Percentiles rank a stretch among this genome's conserved stretches.
Evolutionary conservation across 164 flowering plant genomes (phyloP).

Genomic region (Aristolochia fimbriata): DNA sequence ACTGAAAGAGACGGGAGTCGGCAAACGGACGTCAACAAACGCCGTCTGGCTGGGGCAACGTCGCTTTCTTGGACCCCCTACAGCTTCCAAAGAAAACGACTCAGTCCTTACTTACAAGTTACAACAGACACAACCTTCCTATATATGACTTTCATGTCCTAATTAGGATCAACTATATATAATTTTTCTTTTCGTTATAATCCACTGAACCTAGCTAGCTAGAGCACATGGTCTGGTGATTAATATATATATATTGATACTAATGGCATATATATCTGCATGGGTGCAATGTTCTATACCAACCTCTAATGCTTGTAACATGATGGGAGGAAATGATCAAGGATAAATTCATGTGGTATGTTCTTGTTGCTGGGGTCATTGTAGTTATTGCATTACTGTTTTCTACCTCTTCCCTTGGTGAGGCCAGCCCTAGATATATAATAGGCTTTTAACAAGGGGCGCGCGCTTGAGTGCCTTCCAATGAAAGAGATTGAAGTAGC

Average conservation of each 20-base stretch:
- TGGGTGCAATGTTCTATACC: background rate
- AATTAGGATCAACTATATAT: no score
- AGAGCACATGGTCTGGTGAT: background rate
- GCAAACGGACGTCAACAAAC: background rate
- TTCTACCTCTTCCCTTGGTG: background rate
- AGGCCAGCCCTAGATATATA: background rate
- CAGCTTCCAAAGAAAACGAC: no score
- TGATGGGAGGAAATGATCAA: background rate
- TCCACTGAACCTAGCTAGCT: no score
- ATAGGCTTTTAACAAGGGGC: background rate
- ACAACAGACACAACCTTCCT: background rate
- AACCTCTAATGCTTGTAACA: background rate
- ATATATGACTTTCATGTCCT: no score
- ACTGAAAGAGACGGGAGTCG: background rate
- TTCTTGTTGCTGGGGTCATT: background rate
- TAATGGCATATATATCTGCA: background rate
- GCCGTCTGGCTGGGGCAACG: no score
- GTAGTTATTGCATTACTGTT: background rate
- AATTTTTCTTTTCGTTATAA: no score
- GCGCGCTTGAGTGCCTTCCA: background rate
- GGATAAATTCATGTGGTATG: background rate
- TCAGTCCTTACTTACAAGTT: background rate
- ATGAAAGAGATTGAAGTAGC: background rate
- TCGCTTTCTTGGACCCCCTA: no score
- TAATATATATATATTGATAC: background rate